Percentiles rank a stretch among this genome's conserved stretches.
Conservation (phyloP, 345 rosid species). For the Salix udensis region DNA sequence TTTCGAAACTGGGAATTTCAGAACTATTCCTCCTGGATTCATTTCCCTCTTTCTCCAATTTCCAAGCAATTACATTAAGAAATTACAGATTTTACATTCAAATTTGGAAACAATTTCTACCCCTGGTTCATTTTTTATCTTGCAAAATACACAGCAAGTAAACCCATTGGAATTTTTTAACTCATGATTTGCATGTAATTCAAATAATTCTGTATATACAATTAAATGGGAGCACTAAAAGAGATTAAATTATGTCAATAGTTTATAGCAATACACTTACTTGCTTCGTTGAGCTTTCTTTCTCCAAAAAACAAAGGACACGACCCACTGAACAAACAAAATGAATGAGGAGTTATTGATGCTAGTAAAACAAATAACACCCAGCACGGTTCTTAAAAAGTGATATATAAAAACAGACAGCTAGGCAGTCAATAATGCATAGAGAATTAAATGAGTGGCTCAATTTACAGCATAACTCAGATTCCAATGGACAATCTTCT, state of each 20-base stretch:
- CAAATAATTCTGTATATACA: neutral
- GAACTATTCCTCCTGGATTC: neutral
- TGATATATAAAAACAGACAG: neutral
- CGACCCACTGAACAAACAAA: conserved; percentile 60
- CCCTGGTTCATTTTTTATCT: neutral
- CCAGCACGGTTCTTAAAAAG: conserved; percentile 3
- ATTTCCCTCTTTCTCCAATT: neutral
- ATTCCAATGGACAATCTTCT: neutral
- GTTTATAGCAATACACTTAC: conserved; percentile 46
- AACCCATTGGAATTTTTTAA: neutral
- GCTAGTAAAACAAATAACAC: conserved; percentile 4
- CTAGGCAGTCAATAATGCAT: neutral
- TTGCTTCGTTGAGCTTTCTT: conserved; percentile 75
- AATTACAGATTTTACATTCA: neutral
- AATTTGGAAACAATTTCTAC: neutral
- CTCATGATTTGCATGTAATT: neutral
- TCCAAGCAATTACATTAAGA: neutral
- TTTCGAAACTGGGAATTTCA: neutral
- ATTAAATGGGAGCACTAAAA: neutral
- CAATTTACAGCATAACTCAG: neutral
- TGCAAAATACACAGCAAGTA: neutral
- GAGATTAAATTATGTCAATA: neutral
- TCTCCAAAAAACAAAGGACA: conserved; percentile 77
- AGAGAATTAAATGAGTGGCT: neutral
- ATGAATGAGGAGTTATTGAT: neutral